Conservation (phyloP, 441 rosid genomes). For the Macaranga tanarius region DNA sequence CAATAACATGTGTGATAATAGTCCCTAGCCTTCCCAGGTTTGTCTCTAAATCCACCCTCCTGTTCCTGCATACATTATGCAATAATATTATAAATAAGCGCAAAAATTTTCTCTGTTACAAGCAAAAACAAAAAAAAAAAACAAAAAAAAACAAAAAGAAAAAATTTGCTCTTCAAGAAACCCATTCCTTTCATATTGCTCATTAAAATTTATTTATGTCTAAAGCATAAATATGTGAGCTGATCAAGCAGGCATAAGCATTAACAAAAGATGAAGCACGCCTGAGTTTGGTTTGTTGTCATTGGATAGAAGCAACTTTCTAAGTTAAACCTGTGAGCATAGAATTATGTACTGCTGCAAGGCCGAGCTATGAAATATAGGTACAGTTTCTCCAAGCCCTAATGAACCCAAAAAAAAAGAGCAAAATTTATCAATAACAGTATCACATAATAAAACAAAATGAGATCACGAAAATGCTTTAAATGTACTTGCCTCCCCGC, state of each 20-base stretch:
- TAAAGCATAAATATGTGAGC: no score
- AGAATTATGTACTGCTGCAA: constrained; percentile 76
- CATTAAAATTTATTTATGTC: no score
- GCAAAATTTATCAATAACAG: not conserved
- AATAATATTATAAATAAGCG: not conserved
- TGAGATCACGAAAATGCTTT: not conserved
- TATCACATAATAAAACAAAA: not conserved
- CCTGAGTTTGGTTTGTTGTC: not conserved
- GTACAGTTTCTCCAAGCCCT: constrained; percentile 37
- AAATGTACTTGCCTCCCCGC: constrained; percentile 35
- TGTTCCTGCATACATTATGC: constrained; percentile 42
- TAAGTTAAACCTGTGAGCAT: constrained; percentile 67
- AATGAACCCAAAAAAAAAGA: not conserved
- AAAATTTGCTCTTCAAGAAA: no score
- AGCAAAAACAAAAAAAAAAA: no score
- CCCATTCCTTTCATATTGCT: not conserved
- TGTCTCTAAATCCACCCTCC: constrained; percentile 84
- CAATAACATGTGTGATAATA: constrained; percentile 93
- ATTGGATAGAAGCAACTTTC: not conserved
- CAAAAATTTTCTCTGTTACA: not conserved
- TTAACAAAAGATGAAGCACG: no score
- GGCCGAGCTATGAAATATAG: constrained; percentile 66
- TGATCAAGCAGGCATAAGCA: no score
- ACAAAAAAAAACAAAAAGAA: no score
- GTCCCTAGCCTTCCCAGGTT: constrained; percentile 71